These are phyloP conservation scores for Nothophoma quercina DNA, from an alignment of 2,329 filamentous ascomycete genomes.

Conservation along the genomic window DNA sequence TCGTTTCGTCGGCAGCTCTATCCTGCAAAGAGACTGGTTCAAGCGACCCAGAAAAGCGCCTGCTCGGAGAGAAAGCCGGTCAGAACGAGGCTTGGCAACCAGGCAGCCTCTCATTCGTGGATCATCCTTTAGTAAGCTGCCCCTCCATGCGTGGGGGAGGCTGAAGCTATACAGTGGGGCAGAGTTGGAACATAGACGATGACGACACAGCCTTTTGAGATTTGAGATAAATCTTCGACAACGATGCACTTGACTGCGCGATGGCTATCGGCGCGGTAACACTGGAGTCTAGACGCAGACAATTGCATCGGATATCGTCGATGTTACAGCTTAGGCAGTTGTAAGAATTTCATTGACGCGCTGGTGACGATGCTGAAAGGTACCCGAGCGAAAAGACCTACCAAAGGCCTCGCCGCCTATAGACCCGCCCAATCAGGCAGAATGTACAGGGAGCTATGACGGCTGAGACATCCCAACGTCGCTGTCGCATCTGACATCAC, in stretches of 20 bases:
- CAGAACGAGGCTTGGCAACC: not conserved
- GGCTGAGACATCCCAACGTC: conserved; percentile 18
- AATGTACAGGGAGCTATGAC: conserved; percentile 21
- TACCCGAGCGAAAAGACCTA: conserved; percentile 13
- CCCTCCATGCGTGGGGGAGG: conserved; percentile 15
- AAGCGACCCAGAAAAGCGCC: conserved; percentile 3
- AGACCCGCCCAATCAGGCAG: conserved; percentile 32
- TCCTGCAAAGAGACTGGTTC: conserved; percentile 12
- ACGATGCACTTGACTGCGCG: not conserved
- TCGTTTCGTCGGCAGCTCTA: conserved; percentile 16
- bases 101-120: conserved; percentile 3
- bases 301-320: not conserved
- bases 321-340: conserved; percentile 1
- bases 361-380: conserved; percentile 29
- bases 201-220: conserved; percentile 8
- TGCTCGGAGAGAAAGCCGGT: conserved; percentile 16
- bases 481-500: conserved; percentile 44
- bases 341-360: conserved; percentile 31
- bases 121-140: conserved; percentile 7
- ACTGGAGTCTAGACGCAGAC: not conserved
- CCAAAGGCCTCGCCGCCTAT: conserved; percentile 14
- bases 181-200: conserved; percentile 7
- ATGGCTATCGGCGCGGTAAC: not conserved
- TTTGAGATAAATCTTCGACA: conserved; percentile 3
- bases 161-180: conserved; percentile 18